phyloP scores from a whole-genome alignment of 139 green algal species.

The Yamagishiella unicocca region DNA sequence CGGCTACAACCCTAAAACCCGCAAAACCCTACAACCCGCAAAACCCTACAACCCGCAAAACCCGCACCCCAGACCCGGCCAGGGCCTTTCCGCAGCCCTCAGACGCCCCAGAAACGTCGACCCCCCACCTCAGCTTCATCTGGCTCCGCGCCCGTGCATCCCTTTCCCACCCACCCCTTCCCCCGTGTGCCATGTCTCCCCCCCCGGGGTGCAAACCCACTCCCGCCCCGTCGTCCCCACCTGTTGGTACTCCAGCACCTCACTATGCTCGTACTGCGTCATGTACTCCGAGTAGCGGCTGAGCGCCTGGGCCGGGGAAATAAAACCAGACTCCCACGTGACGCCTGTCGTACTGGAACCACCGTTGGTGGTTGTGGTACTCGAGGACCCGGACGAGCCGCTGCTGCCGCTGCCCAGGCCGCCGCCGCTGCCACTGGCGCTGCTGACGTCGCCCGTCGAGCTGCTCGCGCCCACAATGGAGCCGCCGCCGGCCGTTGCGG shows the following conservation, averaged over 20 bases:
- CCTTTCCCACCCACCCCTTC: not conserved
- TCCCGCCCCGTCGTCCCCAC: slow-evolving; percentile 10
- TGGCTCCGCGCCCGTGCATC: no score
- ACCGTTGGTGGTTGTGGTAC: not conserved
- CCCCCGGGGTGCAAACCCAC: not conserved
- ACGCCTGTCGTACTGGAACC: not conserved
- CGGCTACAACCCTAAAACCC: no score
- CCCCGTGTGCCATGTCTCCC: not conserved
- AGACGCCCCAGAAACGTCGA: no score
- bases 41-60: no score
- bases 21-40: no score
- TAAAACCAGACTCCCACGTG: slow-evolving; percentile 65
- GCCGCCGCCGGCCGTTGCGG: not conserved
- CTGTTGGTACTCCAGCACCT: slow-evolving; percentile 84
- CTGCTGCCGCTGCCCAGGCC: no score
- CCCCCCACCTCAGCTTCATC: not conserved
- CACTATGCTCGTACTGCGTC: slow-evolving; percentile 84
- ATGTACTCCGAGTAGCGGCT: slow-evolving; percentile 75
- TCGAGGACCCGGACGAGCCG: not conserved
- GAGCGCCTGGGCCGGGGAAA: slow-evolving; percentile 68
- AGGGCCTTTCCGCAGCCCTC: no score
- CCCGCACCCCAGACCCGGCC: no score
- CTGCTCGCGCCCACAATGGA: not conserved
- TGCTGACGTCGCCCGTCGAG: not conserved
- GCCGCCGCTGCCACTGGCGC: not conserved